Conservation (phyloP, 805 yeast species). For the Wickerhamiella spandovensis region DNA sequence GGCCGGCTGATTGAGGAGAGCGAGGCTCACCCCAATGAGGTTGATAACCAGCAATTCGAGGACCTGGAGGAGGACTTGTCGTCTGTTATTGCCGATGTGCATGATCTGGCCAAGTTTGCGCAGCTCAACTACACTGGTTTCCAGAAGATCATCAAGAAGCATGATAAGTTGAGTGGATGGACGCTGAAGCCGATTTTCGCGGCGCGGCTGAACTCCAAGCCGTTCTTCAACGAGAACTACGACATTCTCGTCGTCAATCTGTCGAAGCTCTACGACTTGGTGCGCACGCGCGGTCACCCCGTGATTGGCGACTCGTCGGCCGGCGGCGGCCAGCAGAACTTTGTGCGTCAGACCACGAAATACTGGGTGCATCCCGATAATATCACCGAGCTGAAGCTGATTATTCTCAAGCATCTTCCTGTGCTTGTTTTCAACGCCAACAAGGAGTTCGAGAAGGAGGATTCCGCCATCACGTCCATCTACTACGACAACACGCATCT, state of each 20-base stretch:
- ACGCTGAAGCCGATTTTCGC: slow-evolving; percentile 84
- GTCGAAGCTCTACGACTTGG: slow-evolving; percentile 79
- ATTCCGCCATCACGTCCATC: slow-evolving; percentile 91
- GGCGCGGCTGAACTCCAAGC: slow-evolving; percentile 82
- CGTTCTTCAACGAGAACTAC: slow-evolving; percentile 90
- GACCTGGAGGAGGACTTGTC: slow-evolving; percentile 62
- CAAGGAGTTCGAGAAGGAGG: slow-evolving; percentile 90
- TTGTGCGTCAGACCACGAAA: slow-evolving; percentile 95
- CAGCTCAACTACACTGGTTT: slow-evolving; percentile 93
- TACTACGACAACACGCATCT: slow-evolving; percentile 83
- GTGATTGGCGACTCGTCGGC: slow-evolving; percentile 90
- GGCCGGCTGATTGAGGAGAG: slow-evolving; percentile 39
- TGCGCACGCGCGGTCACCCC: slow-evolving; percentile 92
- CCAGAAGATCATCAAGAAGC: slow-evolving; percentile 92
- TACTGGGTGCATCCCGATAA: slow-evolving; percentile 99
- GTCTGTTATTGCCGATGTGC: slow-evolving; percentile 93
- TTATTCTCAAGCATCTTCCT: slow-evolving; percentile 87
- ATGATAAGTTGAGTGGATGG: slow-evolving; percentile 77
- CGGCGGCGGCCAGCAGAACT: slow-evolving; percentile 97
- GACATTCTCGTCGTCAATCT: slow-evolving; percentile 80
- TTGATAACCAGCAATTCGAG: slow-evolving; percentile 55
- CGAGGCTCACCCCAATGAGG: slow-evolving; percentile 26
- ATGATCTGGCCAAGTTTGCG: slow-evolving; percentile 88
- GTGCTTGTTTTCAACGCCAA: slow-evolving; percentile 93
- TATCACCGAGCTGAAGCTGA: slow-evolving; percentile 87